Evolutionary conservation across 1,284 basidiomycete genomes (phyloP).

Genomic region (Butyriboletus appendiculatus): DNA sequence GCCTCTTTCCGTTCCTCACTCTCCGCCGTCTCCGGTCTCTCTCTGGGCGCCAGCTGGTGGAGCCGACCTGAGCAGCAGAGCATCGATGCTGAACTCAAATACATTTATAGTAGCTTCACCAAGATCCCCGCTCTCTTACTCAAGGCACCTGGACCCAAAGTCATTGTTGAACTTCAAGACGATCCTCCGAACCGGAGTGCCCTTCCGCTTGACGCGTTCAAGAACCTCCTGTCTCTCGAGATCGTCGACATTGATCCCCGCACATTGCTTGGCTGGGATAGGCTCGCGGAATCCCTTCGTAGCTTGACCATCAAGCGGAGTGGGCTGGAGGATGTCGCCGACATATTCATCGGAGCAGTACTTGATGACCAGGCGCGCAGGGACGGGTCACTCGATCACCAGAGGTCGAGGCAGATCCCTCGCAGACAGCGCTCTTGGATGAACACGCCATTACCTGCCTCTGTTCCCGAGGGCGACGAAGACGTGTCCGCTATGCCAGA

Average conservation of each 20-base stretch:
- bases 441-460: constrained; percentile 53
- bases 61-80: constrained; percentile 53
- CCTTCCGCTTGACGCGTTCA: constrained; percentile 82
- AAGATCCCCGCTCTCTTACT: constrained; percentile 80
- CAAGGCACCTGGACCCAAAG: constrained; percentile 57
- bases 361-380: constrained; percentile 70
- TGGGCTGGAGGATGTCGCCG: constrained; percentile 81
- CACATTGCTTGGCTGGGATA: constrained; percentile 84
- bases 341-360: constrained; percentile 78
- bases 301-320: constrained; percentile 77
- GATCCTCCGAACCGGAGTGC: constrained; percentile 77
- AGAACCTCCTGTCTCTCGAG: constrained; percentile 75
- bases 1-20: constrained; percentile 80
- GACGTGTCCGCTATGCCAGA: constrained; percentile 39
- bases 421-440: constrained; percentile 52
- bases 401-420: constrained; percentile 47
- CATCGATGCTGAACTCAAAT: constrained; percentile 77
- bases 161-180: constrained; percentile 69
- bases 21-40: constrained; percentile 75
- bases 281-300: constrained; percentile 67
- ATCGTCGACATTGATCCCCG: constrained; percentile 83
- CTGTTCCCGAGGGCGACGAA: constrained; percentile 60
- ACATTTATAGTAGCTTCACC: constrained; percentile 85
- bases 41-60: constrained; percentile 74
- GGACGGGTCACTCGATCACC: constrained; percentile 51